These are phyloP conservation scores for Entrophospora sp. DNA, from an alignment of 192 early-diverging fungal species.

Conservation along the genomic window DNA sequence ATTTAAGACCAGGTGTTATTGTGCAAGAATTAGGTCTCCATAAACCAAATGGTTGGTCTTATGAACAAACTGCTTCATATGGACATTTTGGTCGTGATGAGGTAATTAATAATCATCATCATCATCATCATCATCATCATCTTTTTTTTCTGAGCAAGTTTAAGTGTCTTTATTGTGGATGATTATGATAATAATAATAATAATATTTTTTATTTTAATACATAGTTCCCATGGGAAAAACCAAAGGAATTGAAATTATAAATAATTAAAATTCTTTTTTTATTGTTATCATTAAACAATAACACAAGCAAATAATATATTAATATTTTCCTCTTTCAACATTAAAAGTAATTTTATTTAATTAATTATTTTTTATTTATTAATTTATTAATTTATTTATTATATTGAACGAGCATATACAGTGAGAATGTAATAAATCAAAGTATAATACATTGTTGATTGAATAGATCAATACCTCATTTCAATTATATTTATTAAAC, in stretches of 20 bases:
- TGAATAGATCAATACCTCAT: too few species aligned
- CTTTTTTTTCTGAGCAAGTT: background rate
- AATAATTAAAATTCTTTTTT: too few species aligned
- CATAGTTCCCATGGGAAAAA: conserved; percentile 86
- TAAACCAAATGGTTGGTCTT: conserved; percentile 74
- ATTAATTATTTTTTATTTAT: too few species aligned
- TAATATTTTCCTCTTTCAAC: too few species aligned
- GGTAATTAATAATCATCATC: conserved; percentile 5
- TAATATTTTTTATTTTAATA: background rate
- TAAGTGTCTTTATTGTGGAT: background rate
- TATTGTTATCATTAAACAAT: too few species aligned
- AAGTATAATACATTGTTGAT: too few species aligned
- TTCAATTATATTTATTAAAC: too few species aligned
- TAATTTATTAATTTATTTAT: too few species aligned
- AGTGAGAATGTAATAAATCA: too few species aligned
- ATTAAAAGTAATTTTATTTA: too few species aligned
- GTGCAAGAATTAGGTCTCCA: conserved; percentile 97
- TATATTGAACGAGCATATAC: too few species aligned
- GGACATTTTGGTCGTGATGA: conserved; percentile 88
- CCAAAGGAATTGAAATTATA: conserved; percentile 72
- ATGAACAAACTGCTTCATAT: conserved; percentile 94
- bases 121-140: background rate
- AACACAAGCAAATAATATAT: too few species aligned
- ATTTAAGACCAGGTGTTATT: conserved; percentile 96
- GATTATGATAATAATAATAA: background rate